These are phyloP conservation scores for Leishmania turanica DNA, from an alignment of 208 protist species.

Conservation along the genomic window DNA sequence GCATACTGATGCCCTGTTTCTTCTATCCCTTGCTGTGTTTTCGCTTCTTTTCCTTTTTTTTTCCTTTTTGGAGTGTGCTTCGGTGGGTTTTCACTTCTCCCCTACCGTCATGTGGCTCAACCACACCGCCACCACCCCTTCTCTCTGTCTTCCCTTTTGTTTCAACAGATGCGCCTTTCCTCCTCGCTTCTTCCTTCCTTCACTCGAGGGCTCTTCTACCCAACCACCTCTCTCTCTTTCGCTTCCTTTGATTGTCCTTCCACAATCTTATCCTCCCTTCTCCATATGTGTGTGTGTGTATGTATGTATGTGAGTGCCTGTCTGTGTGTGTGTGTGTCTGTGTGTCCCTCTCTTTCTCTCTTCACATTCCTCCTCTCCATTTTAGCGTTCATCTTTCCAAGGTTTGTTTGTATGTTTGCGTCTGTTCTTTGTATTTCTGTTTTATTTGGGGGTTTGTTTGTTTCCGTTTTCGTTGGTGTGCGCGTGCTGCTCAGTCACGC, in stretches of 20 bases:
- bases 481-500: neutral
- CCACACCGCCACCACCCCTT: neutral
- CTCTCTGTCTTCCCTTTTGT: neutral
- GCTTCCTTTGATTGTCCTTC: neutral
- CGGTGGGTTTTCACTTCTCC: neutral
- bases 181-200: neutral
- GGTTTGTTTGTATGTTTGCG: neutral
- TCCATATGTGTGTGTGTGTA: neutral
- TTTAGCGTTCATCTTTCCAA: conserved; percentile 11
- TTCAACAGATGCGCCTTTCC: neutral
- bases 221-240: neutral
- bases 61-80: neutral
- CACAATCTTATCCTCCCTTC: conserved; percentile 1
- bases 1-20: neutral
- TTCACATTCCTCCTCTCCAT: neutral
- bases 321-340: neutral
- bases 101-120: neutral
- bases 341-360: neutral
- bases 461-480: neutral
- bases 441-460: neutral
- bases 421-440: neutral
- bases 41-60: neutral
- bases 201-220: neutral
- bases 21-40: neutral
- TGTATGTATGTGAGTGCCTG: no score